A percentile compares a stretch with the other conserved stretches of the same genome.
Conservation (phyloP, 139 green algal species). For the Volvox africanus region DNA sequence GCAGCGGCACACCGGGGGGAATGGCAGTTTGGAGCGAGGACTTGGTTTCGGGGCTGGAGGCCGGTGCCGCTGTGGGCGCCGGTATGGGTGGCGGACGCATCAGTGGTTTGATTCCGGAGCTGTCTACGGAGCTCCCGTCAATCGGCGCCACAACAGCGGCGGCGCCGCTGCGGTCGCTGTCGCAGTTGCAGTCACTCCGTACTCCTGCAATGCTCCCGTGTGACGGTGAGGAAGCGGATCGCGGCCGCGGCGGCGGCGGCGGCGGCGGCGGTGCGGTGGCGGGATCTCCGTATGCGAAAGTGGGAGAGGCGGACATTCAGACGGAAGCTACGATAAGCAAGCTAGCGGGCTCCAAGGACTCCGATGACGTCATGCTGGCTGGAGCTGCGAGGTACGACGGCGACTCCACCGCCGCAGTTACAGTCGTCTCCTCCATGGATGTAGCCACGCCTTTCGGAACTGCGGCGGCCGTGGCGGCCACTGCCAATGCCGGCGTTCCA, state of each 20-base stretch:
- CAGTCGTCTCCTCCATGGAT: neutral
- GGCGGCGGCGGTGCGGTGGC: neutral
- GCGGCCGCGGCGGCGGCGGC: neutral
- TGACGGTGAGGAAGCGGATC: neutral
- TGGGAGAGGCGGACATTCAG: neutral
- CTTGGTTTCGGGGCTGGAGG: neutral
- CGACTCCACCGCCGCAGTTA: neutral
- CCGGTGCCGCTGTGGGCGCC: neutral
- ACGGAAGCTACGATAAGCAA: neutral
- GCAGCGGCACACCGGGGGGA: neutral
- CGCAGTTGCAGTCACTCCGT: neutral
- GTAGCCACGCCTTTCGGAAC: neutral
- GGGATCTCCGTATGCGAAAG: neutral
- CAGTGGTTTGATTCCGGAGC: neutral
- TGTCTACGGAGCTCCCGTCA: neutral
- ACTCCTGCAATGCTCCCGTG: neutral
- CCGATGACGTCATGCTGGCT: conserved; percentile 23
- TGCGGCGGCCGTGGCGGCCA: neutral
- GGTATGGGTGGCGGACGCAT: neutral
- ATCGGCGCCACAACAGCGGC: too few relatives aligned
- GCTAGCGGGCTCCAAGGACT: conserved; percentile 20
- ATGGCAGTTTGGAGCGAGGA: neutral
- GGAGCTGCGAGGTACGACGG: neutral
- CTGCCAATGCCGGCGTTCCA: neutral
- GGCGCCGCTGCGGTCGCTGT: neutral